phyloP scores from a whole-genome alignment of 2,329 filamentous ascomycete genomes.

The Pestalotiopsis sp. region DNA sequence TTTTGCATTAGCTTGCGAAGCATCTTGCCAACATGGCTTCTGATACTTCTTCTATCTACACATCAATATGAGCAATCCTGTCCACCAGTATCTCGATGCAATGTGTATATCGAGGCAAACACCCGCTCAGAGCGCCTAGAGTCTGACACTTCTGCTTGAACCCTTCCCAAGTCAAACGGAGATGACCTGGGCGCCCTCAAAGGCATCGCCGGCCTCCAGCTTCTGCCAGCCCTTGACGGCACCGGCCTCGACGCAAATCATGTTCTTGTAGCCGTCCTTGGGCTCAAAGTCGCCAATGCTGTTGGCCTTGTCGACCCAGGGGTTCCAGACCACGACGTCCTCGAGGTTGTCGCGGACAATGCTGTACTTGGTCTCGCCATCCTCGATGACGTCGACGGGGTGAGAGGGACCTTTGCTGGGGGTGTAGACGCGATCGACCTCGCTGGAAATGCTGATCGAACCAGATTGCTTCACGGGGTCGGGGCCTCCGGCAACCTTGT shows the following conservation, averaged over 20 bases:
- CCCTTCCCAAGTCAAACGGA: constrained; percentile 27
- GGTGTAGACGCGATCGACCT: constrained; percentile 89
- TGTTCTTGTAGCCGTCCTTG: constrained; percentile 86
- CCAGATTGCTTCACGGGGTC: constrained; percentile 67
- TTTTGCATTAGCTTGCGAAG: neutral
- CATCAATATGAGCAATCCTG: neutral
- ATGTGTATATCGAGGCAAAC: neutral
- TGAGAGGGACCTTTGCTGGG: constrained; percentile 63
- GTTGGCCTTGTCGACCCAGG: constrained; percentile 84
- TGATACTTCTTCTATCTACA: neutral
- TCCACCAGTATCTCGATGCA: neutral
- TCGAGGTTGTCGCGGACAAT: constrained; percentile 82
- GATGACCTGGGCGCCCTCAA: constrained; percentile 65
- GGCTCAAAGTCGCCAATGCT: constrained; percentile 86
- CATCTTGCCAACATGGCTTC: neutral
- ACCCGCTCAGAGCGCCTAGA: neutral
- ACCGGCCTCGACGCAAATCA: constrained; percentile 94
- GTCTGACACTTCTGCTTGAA: neutral
- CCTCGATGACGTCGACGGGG: constrained; percentile 63
- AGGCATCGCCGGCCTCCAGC: constrained; percentile 76
- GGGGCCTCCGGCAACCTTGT: constrained; percentile 72
- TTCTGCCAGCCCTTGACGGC: constrained; percentile 80
- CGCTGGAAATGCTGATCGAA: constrained; percentile 70
- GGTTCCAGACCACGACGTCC: constrained; percentile 96
- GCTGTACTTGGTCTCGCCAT: constrained; percentile 66